Base-by-base conservation (phyloP, 148 eudicot genomes). In the Agrostemma githago region DNA sequence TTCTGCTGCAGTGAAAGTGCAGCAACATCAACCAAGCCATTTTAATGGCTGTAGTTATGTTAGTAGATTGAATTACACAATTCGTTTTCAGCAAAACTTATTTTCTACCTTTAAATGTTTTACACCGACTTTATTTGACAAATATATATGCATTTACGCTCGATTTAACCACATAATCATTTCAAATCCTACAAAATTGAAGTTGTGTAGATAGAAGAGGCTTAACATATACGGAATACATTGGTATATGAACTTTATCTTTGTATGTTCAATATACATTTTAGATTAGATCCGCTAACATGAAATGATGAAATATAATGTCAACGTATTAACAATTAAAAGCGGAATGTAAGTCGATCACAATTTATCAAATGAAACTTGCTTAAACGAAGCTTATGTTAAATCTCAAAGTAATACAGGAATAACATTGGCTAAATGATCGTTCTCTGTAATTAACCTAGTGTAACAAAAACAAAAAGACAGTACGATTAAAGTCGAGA, bases 351-450 rank as follows among this genome's bases (percentile, higher is more conserved):
- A 7, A 43, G 46, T 7, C 8, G 8, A 43, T 7, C 8, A 43
- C 46, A 43, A 43, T 4, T 2, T 43, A 43, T 43, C 46, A 43
- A 43, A 43, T 46, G 62, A 69, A 48, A 79, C 43, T 69, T 71
- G 82, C 53, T 74, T 38, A 11, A 48, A 12, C 68, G 44, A 41
- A 39, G 57, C 42, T 37, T 37, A 12, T 37, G 40, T 72, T 58
- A 19, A 46, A 11, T 53, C 62, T 42, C 69, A 68, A 68, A 64
- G 34, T 68, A 53, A 74, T 42, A 46, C 21, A 3, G 42, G 15
- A 6, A n/a, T 68, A 10, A 7, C 11, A 38, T 38, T 11, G 2
- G 40, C 62, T 16, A 66, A 42, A 4, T 1, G 38, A 73, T 11
- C 44, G 34, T 26, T 42, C 67, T 54, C 54, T 44, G 19, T 9